A percentile compares a stretch with the other conserved stretches of the same genome.
Conservation (phyloP, 495 filamentous ascomycete genomes). For the Viridothelium virens region DNA sequence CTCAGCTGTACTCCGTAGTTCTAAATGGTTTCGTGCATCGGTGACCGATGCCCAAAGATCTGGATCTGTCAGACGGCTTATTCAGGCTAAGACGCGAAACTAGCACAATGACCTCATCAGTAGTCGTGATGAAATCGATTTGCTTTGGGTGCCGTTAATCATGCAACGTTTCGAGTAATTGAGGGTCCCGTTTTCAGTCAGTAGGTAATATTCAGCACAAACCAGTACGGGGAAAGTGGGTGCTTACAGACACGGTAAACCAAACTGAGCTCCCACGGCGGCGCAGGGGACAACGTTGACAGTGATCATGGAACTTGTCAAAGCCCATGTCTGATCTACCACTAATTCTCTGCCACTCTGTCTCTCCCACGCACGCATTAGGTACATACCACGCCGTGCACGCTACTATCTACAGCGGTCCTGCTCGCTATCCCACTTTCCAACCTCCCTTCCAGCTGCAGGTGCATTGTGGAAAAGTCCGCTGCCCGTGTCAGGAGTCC, state of each 20-base stretch:
- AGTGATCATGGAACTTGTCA: slow-evolving; percentile 5
- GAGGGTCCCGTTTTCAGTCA: too few relatives aligned
- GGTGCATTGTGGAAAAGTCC: neutral
- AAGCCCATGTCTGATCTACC: neutral
- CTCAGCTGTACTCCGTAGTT: too few relatives aligned
- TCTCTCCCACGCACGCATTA: neutral
- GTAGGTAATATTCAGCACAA: neutral
- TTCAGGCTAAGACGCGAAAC: too few relatives aligned
- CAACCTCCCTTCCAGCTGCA: neutral
- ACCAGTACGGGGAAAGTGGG: neutral
- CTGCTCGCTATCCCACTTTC: neutral
- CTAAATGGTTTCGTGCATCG: too few relatives aligned
- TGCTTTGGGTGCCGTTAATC: neutral
- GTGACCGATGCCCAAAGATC: neutral
- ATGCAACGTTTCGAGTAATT: slow-evolving; percentile 2
- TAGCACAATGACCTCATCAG: neutral
- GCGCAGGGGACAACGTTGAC: neutral
- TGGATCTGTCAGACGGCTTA: too few relatives aligned
- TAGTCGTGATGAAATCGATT: slow-evolving; percentile 11
- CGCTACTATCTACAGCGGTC: neutral
- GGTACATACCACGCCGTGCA: neutral
- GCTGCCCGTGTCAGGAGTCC: neutral
- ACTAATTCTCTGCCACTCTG: neutral
- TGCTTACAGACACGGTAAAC: slow-evolving; percentile 8
- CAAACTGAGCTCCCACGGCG: neutral